Percentiles rank a stretch among this genome's conserved stretches.
Conservation (phyloP, 192 early-diverging fungal species). For the Linnemannia elongata region DNA sequence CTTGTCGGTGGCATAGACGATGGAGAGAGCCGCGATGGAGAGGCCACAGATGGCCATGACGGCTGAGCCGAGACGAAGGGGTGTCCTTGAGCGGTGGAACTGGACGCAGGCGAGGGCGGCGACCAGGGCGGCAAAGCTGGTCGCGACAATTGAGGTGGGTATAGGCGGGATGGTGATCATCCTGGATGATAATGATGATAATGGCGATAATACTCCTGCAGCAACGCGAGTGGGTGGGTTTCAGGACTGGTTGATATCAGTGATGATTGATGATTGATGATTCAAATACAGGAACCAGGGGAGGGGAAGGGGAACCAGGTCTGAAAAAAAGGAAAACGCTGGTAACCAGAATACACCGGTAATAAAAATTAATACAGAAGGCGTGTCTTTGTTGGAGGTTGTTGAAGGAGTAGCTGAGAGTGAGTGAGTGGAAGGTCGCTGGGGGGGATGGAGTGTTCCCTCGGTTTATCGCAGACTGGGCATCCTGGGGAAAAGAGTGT, state of each 20-base stretch:
- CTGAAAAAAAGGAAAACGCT: background rate
- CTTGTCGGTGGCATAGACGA: constrained; percentile 28
- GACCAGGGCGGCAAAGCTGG: constrained; percentile 25
- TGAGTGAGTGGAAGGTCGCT: background rate
- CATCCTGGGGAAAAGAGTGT: background rate
- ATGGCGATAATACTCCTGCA: background rate
- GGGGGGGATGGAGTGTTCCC: background rate
- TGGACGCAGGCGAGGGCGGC: constrained; percentile 39
- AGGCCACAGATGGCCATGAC: constrained; percentile 51
- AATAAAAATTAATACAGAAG: background rate
- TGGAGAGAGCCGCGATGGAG: constrained; percentile 43
- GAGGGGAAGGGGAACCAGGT: background rate
- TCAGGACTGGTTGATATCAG: too few species aligned
- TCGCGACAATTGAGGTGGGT: constrained; percentile 32
- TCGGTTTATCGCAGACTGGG: constrained; percentile 9
- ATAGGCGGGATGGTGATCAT: constrained; percentile 17
- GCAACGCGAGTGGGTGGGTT: too few species aligned
- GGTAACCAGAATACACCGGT: background rate
- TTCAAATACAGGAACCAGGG: too few species aligned
- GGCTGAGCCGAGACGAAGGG: constrained; percentile 34
- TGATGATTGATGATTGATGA: too few species aligned
- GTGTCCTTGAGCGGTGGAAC: constrained; percentile 48
- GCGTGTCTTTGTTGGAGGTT: background rate
- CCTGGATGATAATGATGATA: background rate
- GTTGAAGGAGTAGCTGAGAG: background rate